Evolutionary conservation across 495 filamentous ascomycete species (phyloP), one percentile per base, ranked within the genome.

Genomic region (Diplogelasinospora grovesii): DNA sequence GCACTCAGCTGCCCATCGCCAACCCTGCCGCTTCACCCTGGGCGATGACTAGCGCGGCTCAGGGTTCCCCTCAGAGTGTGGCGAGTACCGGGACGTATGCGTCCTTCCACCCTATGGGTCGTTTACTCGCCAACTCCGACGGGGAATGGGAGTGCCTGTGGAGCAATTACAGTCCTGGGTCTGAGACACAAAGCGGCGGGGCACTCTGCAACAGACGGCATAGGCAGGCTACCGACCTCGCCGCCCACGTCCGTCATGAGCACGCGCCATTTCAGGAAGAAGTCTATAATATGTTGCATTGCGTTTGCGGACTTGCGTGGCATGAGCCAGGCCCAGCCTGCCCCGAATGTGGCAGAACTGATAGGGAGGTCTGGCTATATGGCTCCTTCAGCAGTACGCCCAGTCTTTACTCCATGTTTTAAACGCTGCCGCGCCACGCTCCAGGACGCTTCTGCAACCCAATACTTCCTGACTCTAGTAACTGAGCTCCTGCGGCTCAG

Each of bases 101-200:
- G 16, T 8, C 32, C 32, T 21, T 20, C 2, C 32, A n/a, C 7
- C 16, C 27, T 1, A 48, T 48, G 22, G 52, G 48, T 11, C 39
- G 23, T n/a, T n/a, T n/a, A 20, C 28, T 24, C 1, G 9, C 45
- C 14, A 5, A 4, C 2, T 18, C n/a, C 13, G 11, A 31, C 10
- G 19, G 31, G 15, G 18, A 31, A 14, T 54, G 47, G 48, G 30
- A 38, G 3, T 54, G 52, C 21, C 5, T 15, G 4, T 27, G 36
- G 21, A 40, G 41, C 16, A 39, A 37, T 16, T 22, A 41, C 14
- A 18, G 22, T 0, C 26, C 6, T n/a, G 7, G 11, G 0, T 23
- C 39, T 10, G 6, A 9, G 15, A 9, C 15, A 24, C n/a, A n/a
- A n/a, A n/a, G 24, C 33, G 33, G 5, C 11, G 24, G 8, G 3